Base-by-base conservation (phyloP, 2,329 filamentous ascomycete genomes). In the Thermomyces lanuginosus region DNA sequence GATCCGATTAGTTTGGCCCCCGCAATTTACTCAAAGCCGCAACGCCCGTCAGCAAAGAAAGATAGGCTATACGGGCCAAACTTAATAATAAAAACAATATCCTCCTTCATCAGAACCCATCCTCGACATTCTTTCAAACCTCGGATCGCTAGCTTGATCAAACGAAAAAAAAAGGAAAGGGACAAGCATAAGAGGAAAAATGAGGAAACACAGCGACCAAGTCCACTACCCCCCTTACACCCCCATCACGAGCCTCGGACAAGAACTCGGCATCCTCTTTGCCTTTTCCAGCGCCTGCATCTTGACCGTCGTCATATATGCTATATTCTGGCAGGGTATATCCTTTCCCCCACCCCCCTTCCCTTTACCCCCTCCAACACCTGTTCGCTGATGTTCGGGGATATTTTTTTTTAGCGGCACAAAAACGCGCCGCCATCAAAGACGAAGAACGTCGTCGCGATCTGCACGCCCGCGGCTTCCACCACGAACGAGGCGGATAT, bases 261-360 rank as follows among this genome's bases (percentile, higher is more conserved):
- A 44, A 16, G 54, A 57, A 36, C 36, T 57, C 11, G 51, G 51
- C 14, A 43, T 55, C 16, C 46, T 55, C 36, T 52, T 55, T 32
- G 53, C 41, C 10, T 56, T 57, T 28, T 37, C 55, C 2, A 39
- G 28, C 12, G 42, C 45, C 4, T 49, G 40, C 25, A 24, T 49
- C 18, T 31, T 51, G 6, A 49, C 44, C 4, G 48, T 55, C 32
- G 45, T 22, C 0, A 29, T 45, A 3, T 56, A 56, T 25, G 40
- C 43, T 13, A 26, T 46, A 20, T 30, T 52, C 23, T 56, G 52
- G 52, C 38, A 43, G 16, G 35, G 49, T 54, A 32, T 10, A 24
- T 39, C 39, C 12, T 19, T 20, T 9, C 13, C 6, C 10, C 18
- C 11, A 12, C 16, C 6, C 23, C 10, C 14, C 20, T 12, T 11